phyloP scores from a whole-genome alignment of 805 yeast genomes.

The Kregervanrija fluxuum region DNA sequence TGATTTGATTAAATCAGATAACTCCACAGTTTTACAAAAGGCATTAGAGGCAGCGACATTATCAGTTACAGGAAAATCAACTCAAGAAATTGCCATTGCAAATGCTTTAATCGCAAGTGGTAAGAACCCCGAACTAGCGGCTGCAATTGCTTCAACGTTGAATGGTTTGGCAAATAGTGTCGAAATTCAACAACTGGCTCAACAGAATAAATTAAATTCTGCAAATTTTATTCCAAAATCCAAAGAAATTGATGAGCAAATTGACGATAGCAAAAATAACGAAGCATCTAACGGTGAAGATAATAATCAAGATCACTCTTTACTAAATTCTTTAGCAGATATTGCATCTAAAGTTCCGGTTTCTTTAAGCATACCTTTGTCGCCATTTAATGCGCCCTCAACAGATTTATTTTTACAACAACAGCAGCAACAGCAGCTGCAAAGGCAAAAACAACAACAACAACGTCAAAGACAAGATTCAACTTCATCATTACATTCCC shows the following conservation, averaged over 20 bases:
- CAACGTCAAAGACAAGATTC: neutral
- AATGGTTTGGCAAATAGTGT: conserved; percentile 16
- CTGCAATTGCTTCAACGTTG: conserved; percentile 21
- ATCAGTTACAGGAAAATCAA: conserved; percentile 48
- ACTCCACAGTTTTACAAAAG: conserved; percentile 24
- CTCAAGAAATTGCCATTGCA: conserved; percentile 43
- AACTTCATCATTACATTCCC: neutral
- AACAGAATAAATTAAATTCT: conserved; percentile 1
- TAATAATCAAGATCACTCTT: neutral
- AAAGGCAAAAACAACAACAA: neutral
- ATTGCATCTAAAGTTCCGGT: conserved; percentile 16
- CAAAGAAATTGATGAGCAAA: neutral
- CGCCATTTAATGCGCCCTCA: conserved; percentile 13
- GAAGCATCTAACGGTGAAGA: conserved; percentile 1
- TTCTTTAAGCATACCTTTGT: conserved; percentile 5
- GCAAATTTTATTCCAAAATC: neutral
- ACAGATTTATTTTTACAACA: conserved; percentile 7
- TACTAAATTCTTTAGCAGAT: conserved; percentile 14
- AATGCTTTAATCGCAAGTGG: conserved; percentile 44
- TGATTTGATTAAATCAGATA: conserved; percentile 3
- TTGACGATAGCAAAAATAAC: neutral
- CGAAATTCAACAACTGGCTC: conserved; percentile 10
- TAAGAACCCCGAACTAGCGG: conserved; percentile 37
- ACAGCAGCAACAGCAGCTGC: neutral
- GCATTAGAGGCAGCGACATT: conserved; percentile 51